phyloP scores from a whole-genome alignment of 768 basidiomycete genomes.

The Baorangia bicolor region DNA sequence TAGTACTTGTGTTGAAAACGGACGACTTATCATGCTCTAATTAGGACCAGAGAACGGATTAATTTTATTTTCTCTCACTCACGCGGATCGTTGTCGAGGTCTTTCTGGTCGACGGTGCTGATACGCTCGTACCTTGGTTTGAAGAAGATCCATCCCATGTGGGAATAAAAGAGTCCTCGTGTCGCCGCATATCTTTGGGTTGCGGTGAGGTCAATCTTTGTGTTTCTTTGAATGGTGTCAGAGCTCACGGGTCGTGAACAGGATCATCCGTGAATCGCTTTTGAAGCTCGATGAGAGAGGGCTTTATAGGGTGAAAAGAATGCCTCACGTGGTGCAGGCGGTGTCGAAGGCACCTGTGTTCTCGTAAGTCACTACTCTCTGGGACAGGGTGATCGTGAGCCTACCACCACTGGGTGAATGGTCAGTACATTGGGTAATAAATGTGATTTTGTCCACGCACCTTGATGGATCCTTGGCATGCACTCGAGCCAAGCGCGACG shows the following conservation, averaged over 20 bases:
- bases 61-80: conserved; percentile 1
- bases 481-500: conserved; percentile 8
- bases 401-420: conserved; percentile 7
- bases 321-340: conserved; percentile 9
- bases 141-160: conserved; percentile 15
- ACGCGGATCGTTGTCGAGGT: conserved; percentile 5
- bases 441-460: background rate
- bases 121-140: conserved; percentile 9
- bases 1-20: conserved; percentile 12
- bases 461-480: conserved; percentile 11
- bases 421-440: background rate
- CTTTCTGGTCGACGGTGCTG: conserved; percentile 4
- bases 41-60: background rate
- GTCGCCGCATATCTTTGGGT: conserved; percentile 10
- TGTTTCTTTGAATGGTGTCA: background rate
- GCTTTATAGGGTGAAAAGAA: background rate
- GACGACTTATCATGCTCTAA: background rate
- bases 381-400: background rate
- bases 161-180: conserved; percentile 8
- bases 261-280: conserved; percentile 13
- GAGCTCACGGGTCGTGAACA: conserved; percentile 10
- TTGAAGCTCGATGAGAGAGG: background rate
- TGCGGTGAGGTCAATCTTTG: background rate
- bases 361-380: background rate
- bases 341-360: conserved; percentile 10